Evolutionary conservation across 495 filamentous ascomycete species (phyloP).

Genomic region (Penicillium nucicola): DNA sequence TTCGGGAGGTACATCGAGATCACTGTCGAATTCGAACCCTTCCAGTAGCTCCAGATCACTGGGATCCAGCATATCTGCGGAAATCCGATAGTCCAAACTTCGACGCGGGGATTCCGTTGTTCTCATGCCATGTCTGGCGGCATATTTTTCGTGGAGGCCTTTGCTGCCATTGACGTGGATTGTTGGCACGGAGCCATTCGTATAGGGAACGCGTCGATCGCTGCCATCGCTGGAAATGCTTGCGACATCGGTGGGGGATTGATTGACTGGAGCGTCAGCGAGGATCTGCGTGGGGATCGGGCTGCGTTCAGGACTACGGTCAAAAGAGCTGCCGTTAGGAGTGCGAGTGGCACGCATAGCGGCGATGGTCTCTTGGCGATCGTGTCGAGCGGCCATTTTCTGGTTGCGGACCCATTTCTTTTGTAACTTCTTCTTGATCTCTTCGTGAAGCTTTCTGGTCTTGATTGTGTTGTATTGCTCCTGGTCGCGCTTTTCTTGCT

Average conservation of each 20-base stretch:
- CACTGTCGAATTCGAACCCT: slow-evolving; percentile 49
- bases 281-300: slow-evolving; percentile 16
- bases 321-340: slow-evolving; percentile 6
- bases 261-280: slow-evolving; percentile 18
- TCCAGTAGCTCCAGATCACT: slow-evolving; percentile 33
- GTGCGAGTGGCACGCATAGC: slow-evolving; percentile 16
- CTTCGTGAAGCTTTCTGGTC: slow-evolving; percentile 39
- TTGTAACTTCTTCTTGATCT: slow-evolving; percentile 44
- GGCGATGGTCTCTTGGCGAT: slow-evolving; percentile 35
- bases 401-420: slow-evolving; percentile 51
- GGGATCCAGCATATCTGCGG: slow-evolving; percentile 17
- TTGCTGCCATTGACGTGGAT: slow-evolving; percentile 36
- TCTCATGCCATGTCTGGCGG: background rate
- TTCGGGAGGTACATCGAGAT: slow-evolving; percentile 43
- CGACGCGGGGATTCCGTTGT: slow-evolving; percentile 23
- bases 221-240: slow-evolving; percentile 19
- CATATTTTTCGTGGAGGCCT: slow-evolving; percentile 18
- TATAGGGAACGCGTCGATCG: slow-evolving; percentile 6
- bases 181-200: slow-evolving; percentile 26
- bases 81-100: slow-evolving; percentile 26
- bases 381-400: slow-evolving; percentile 43
- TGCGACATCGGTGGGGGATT: slow-evolving; percentile 24
- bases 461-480: slow-evolving; percentile 43
- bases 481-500: slow-evolving; percentile 56
- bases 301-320: slow-evolving; percentile 1